Evolutionary conservation across 1,284 basidiomycete species (phyloP), one percentile per base, ranked within the genome.

Genomic region (Cutaneotrichosporon cyanovorans): DNA sequence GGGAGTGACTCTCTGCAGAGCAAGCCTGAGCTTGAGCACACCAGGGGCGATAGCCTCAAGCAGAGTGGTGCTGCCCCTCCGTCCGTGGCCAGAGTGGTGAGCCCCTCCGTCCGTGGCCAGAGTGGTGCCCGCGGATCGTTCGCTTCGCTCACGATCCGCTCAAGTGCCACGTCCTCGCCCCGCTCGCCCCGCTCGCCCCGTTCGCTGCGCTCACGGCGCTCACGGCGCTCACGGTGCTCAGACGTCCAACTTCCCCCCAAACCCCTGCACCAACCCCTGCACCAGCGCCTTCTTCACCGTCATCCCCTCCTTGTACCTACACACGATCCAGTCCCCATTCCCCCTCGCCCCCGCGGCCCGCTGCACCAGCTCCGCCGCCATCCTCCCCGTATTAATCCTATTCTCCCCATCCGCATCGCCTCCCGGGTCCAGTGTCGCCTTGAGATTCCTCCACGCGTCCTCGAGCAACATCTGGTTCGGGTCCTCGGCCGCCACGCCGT

Each of bases 301-400:
- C 63, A 71, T 61, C 10, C 69, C 69, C 46, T 68, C 65, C 42
- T 63, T 62, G 38, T 59, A 69, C 35, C 68, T 56, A 46, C 69
- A 71, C 19, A 60, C 49, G 34, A 71, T 66, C 62, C 62, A 68
- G 19, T 46, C 35, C 21, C 60, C 61, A 14, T 52, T 50, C 15
- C 61, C 66, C 23, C 68, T 58, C 4, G 54, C 50, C 16, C 60
- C 54, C 4, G 64, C 66, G 3, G 69, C 69, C 14, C 68, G 51
- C 15, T 66, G 49, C 28, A 72, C 66, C 37, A 71, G 52, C 52
- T 72, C 70, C n/a, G 66, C 66, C 5, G 70, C 69, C 62, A 70
- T 67, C 42, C 68, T 60, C 16, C 69, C 70, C 8, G 69, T 71
- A 52, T 70, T 69, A 42, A 71, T 70, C 48, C 66, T 56, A 42